Evolutionary conservation across 2,329 filamentous ascomycete species (phyloP).

Genomic region (Talaromyces sp.): DNA sequence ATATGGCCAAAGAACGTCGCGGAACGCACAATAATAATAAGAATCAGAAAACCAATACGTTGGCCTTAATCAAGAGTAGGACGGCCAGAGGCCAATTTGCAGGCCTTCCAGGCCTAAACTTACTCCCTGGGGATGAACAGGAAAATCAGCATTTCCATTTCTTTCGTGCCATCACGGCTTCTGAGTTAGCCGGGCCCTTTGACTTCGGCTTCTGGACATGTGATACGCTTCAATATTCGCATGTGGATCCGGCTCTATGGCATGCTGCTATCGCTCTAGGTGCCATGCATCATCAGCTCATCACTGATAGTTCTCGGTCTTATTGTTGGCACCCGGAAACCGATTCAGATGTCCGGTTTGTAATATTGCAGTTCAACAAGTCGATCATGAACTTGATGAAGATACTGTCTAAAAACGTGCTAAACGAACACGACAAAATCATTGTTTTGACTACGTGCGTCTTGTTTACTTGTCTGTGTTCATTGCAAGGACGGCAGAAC

Average conservation of each 20-base stretch:
- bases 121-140: not conserved
- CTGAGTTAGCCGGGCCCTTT: not conserved
- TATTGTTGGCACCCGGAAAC: not conserved
- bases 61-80: not conserved
- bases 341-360: not conserved
- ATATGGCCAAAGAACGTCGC: not conserved
- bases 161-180: not conserved
- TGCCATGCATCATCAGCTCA: not conserved
- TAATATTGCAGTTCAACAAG: not conserved
- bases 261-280: not conserved
- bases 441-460: not conserved
- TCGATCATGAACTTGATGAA: not conserved
- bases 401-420: not conserved
- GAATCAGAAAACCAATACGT: not conserved
- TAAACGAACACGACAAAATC: not conserved
- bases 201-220: slow-evolving; percentile 1
- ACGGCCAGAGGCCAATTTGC: not conserved
- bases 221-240: not conserved
- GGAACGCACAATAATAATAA: not conserved
- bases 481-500: not conserved
- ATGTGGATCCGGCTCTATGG: not conserved
- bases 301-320: not conserved
- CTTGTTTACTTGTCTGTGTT: not conserved
- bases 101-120: not conserved
- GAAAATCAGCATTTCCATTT: slow-evolving; percentile 1